Evolutionary conservation across 2,329 filamentous ascomycete genomes (phyloP).

Genomic region (Venturiaceae sp.): DNA sequence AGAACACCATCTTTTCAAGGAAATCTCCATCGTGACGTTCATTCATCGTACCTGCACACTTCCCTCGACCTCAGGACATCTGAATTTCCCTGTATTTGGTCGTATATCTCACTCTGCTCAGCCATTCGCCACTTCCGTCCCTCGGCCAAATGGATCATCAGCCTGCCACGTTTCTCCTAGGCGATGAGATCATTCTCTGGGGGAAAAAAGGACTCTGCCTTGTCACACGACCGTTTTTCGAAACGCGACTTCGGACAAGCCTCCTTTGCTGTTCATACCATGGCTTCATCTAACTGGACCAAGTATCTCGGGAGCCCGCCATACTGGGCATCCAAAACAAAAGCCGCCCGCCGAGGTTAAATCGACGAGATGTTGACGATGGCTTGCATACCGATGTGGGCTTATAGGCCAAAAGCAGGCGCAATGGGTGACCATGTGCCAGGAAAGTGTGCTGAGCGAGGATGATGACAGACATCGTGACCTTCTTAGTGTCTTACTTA

Average conservation of each 20-base stretch:
- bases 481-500: neutral
- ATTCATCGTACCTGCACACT: neutral
- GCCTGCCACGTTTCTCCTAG: neutral
- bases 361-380: neutral
- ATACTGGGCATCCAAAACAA: neutral
- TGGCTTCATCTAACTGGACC: neutral
- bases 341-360: neutral
- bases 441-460: neutral
- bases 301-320: neutral
- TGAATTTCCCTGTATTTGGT: neutral
- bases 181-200: neutral
- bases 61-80: neutral
- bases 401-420: neutral
- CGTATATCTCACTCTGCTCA: neutral
- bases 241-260: neutral
- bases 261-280: too few relatives aligned
- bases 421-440: neutral
- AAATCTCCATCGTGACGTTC: neutral
- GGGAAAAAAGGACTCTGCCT: neutral
- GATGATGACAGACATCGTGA: slow-evolving; percentile 1
- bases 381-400: neutral
- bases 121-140: neutral
- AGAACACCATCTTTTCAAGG: neutral
- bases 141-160: neutral
- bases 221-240: neutral